Evolutionary conservation across 805 yeast species (phyloP).

Genomic region (Isabelozyma rhagii): DNA sequence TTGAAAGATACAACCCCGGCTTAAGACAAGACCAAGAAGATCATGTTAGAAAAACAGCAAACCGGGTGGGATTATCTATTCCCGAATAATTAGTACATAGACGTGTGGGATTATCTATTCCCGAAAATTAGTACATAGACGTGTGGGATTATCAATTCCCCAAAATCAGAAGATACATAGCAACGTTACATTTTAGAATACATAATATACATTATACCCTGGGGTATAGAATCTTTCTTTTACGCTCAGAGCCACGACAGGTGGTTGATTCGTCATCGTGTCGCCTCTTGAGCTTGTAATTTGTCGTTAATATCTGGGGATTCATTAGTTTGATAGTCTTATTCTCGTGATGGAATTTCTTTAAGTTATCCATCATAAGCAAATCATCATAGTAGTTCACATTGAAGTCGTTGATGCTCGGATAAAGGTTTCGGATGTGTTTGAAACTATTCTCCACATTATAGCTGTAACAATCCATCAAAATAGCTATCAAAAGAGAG

Average conservation of each 20-base stretch:
- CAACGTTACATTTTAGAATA: background rate
- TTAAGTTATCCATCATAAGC: slow-evolving; percentile 35
- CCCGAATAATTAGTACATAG: slow-evolving; percentile 23
- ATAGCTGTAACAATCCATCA: slow-evolving; percentile 39
- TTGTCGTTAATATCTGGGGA: slow-evolving; percentile 20
- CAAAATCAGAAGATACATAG: background rate
- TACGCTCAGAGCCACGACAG: slow-evolving; percentile 15
- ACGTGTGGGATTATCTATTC: background rate
- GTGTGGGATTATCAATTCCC: slow-evolving; percentile 3
- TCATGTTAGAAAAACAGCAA: slow-evolving; percentile 75
- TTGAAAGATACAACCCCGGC: slow-evolving; percentile 87
- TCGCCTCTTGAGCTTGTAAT: slow-evolving; percentile 28
- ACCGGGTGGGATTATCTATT: slow-evolving; percentile 74
- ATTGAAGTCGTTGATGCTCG: slow-evolving; percentile 19
- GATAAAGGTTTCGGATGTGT: slow-evolving; percentile 11
- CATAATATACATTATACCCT: background rate
- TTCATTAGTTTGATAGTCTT: slow-evolving; percentile 23
- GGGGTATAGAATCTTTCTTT: slow-evolving; percentile 11
- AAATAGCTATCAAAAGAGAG: slow-evolving; percentile 30
- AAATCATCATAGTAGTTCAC: slow-evolving; percentile 37
- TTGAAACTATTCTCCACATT: slow-evolving; percentile 28
- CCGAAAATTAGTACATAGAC: background rate
- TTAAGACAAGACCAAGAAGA: slow-evolving; percentile 66
- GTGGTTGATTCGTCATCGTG: slow-evolving; percentile 5
- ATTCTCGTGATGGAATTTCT: slow-evolving; percentile 35